Percentiles rank a stretch among this genome's conserved stretches.
Evolutionary conservation across 176 grass and related monocot genomes (phyloP).

Genomic region (bread wheat (Triticum aestivum)): IWGSC_CS_RefSeq_v2.1 NC_057796.1:251729293-251729792

Average conservation of each 20-base stretch:
- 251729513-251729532: not conserved
- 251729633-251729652: not conserved
- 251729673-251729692: not conserved
- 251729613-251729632: not conserved
- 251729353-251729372: not conserved
- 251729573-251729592: not conserved
- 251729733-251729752: not conserved
- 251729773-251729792: not conserved
- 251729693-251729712: not conserved
- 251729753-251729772: constrained; percentile 18
- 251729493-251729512: not conserved
- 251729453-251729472: not conserved
- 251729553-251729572: not conserved
- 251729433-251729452: not conserved
- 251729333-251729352: not conserved
- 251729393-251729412: not conserved
- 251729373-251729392: not conserved
- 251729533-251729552: not conserved
- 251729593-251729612: not conserved
- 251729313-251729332: not conserved
- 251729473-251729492: constrained; percentile 10
- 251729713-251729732: not conserved
- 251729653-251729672: not conserved
- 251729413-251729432: not conserved
- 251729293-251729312: not conserved